Evolutionary conservation across 345 rosid species (phyloP).

Genomic region (Salix dunnii): DNA sequence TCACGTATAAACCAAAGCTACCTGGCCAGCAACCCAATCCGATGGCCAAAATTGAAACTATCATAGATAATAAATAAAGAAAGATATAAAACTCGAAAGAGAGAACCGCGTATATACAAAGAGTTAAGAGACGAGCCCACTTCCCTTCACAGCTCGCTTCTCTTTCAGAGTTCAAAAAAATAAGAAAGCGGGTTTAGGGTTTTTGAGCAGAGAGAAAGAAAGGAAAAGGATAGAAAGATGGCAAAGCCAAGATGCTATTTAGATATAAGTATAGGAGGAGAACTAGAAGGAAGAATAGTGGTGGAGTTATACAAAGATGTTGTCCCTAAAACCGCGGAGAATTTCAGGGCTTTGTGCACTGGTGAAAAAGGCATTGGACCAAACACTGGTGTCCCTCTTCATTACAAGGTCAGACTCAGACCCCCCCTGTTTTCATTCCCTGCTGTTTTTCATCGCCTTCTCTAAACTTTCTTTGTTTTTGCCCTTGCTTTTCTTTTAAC

Average conservation of each 20-base stretch:
- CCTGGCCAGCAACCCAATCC: neutral
- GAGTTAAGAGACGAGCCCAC: neutral
- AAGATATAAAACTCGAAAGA: neutral
- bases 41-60: neutral
- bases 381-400: conserved; percentile 21
- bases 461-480: neutral
- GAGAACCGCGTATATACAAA: neutral
- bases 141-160: neutral
- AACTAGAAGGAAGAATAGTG: conserved; percentile 16
- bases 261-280: conserved; percentile 11
- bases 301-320: conserved; percentile 18
- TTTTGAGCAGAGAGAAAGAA: neutral
- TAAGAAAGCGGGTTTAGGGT: conserved; percentile 11
- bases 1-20: neutral
- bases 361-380: conserved; percentile 28
- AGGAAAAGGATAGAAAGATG: neutral
- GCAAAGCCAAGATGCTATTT: conserved; percentile 11
- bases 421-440: no score
- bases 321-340: conserved; percentile 25
- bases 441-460: neutral
- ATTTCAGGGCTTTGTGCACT: conserved; percentile 26
- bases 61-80: neutral
- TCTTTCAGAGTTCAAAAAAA: neutral
- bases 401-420: conserved; percentile 13
- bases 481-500: neutral